These are phyloP conservation scores for Agrostemma githago DNA, from an alignment of 148 eudicot species.

Conservation along the genomic window DNA sequence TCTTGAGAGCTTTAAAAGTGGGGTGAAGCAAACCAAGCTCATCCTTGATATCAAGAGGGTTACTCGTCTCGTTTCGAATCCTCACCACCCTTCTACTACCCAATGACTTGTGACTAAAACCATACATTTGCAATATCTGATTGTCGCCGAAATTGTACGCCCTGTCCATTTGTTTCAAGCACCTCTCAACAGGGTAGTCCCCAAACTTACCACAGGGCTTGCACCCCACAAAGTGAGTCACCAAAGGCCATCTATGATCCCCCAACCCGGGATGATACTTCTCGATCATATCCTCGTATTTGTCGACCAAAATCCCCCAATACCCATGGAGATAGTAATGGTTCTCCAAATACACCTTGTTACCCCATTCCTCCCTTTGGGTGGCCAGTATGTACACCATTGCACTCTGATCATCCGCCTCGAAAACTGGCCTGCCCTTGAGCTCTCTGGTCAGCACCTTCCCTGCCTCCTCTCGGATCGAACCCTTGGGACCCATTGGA, in stretches of 20 bases:
- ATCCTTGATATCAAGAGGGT: conserved; percentile 35
- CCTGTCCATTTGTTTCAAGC: conserved; percentile 52
- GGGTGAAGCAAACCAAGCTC: conserved; percentile 16
- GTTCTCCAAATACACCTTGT: conserved; percentile 50
- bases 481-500: conserved; percentile 67
- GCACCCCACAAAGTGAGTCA: conserved; percentile 64
- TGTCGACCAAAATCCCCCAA: conserved; percentile 54
- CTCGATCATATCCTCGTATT: conserved; percentile 45
- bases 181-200: conserved; percentile 53
- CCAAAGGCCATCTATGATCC: conserved; percentile 61
- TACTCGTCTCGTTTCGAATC: conserved; percentile 36
- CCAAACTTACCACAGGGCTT: conserved; percentile 31
- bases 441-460: conserved; percentile 46
- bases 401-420: conserved; percentile 41
- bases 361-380: conserved; percentile 43
- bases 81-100: conserved; percentile 35
- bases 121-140: conserved; percentile 48
- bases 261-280: conserved; percentile 52
- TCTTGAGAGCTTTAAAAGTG: neutral
- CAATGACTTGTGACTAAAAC: conserved; percentile 34
- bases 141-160: conserved; percentile 58
- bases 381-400: conserved; percentile 24
- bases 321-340: conserved; percentile 50
- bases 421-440: conserved; percentile 63
- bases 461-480: conserved; percentile 57